phyloP scores from a whole-genome alignment of 2,329 filamentous ascomycete genomes.

The Penicillium freii region DNA sequence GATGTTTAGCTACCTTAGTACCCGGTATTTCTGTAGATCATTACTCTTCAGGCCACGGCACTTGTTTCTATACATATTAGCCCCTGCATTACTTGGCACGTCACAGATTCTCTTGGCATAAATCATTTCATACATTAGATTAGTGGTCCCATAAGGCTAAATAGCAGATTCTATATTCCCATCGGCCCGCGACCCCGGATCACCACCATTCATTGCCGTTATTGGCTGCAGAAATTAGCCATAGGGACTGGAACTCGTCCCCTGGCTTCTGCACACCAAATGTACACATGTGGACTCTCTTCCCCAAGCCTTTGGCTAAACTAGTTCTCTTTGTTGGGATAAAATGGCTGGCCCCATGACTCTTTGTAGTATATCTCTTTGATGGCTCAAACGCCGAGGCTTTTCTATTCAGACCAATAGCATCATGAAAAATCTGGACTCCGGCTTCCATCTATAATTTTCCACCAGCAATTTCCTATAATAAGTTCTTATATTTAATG shows the following conservation, averaged over 20 bases:
- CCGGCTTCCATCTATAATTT: not conserved
- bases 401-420: not conserved
- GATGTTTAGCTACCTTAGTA: not conserved
- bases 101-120: conserved; percentile 14
- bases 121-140: not conserved
- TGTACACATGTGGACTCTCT: not conserved
- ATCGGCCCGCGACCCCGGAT: conserved; percentile 25
- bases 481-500: not conserved
- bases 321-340: not conserved
- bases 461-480: not conserved
- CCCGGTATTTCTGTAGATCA: conserved; percentile 21
- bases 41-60: conserved; percentile 28
- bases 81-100: conserved; percentile 12
- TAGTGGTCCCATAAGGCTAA: not conserved
- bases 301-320: not conserved
- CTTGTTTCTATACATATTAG: conserved; percentile 4
- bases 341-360: not conserved
- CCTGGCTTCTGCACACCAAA: not conserved
- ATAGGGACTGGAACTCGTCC: not conserved
- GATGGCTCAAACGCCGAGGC: not conserved
- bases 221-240: conserved; percentile 7
- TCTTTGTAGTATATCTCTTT: not conserved
- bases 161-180: not conserved
- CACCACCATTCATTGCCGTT: not conserved
- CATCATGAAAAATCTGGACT: too few species aligned